Percentiles rank a stretch among this genome's conserved stretches.
Evolutionary conservation across 129 eudicot genomes (phyloP).

Genomic region (Lonicera japonica): DNA sequence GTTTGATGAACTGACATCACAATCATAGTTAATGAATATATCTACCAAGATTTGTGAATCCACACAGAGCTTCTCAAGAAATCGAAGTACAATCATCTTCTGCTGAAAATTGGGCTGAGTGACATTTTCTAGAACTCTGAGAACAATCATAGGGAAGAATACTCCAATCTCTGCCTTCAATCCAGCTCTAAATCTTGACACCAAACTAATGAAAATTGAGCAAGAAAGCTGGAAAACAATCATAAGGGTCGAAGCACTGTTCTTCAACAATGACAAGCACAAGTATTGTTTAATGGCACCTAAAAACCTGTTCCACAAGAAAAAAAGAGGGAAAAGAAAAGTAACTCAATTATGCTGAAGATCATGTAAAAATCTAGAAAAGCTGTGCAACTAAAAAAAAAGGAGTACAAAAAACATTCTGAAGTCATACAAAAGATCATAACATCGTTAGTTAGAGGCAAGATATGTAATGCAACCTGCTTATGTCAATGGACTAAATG

Average conservation of each 20-base stretch:
- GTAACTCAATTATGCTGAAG: slow-evolving; percentile 3
- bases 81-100: slow-evolving; percentile 82
- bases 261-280: slow-evolving; percentile 88
- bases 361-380: background rate
- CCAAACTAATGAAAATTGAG: slow-evolving; percentile 94
- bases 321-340: background rate
- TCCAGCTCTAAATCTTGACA: slow-evolving; percentile 96
- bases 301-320: slow-evolving; percentile 56
- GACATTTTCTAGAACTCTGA: slow-evolving; percentile 93
- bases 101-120: slow-evolving; percentile 94
- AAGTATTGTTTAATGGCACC: slow-evolving; percentile 98
- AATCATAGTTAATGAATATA: slow-evolving; percentile 89
- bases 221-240: slow-evolving; percentile 96
- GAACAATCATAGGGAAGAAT: slow-evolving; percentile 95
- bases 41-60: slow-evolving; percentile 97
- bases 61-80: slow-evolving; percentile 72
- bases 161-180: slow-evolving; percentile 98
- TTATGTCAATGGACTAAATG: background rate
- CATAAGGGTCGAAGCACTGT: slow-evolving; percentile 91
- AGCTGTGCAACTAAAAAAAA: background rate
- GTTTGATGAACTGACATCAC: slow-evolving; percentile 97
- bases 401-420: background rate
- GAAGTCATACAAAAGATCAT: too few species aligned
- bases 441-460: background rate
- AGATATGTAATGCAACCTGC: background rate